A percentile compares a stretch with the other conserved stretches of the same genome.
phyloP scores from a whole-genome alignment of 2,329 filamentous ascomycete genomes.

The Phialocephala sp. region DNA sequence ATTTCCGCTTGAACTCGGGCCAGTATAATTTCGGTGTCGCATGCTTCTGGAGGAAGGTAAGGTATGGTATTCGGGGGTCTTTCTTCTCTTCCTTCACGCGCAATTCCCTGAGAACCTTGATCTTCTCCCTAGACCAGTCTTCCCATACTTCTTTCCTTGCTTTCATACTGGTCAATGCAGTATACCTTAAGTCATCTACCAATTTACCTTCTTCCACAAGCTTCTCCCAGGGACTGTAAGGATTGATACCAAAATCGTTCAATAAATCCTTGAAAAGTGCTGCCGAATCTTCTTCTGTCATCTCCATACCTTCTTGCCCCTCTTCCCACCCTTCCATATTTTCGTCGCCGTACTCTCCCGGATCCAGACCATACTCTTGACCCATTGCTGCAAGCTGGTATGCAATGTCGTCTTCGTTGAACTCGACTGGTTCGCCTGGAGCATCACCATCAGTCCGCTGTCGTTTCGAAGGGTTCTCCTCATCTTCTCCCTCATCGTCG shows the following conservation, averaged over 20 bases:
- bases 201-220: conserved; percentile 82
- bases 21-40: conserved; percentile 94
- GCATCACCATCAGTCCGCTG: conserved; percentile 53
- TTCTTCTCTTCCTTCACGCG: conserved; percentile 78
- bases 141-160: conserved; percentile 63
- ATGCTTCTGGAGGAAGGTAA: conserved; percentile 79
- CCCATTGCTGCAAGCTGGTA: conserved; percentile 91
- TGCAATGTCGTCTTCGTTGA: conserved; percentile 93
- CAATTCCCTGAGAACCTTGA: conserved; percentile 72
- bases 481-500: conserved; percentile 55
- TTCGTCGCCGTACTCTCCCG: conserved; percentile 75
- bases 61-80: conserved; percentile 82
- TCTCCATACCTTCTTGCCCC: conserved; percentile 70
- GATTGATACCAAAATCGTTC: conserved; percentile 80
- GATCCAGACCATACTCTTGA: conserved; percentile 79
- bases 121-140: conserved; percentile 50
- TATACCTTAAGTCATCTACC: conserved; percentile 86
- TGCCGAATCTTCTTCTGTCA: conserved; percentile 77
- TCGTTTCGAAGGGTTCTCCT: conserved; percentile 56
- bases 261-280: conserved; percentile 86
- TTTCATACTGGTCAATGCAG: conserved; percentile 80
- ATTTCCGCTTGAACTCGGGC: conserved; percentile 95
- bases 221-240: conserved; percentile 91
- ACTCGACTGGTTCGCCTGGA: conserved; percentile 66
- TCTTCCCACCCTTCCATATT: conserved; percentile 68